Evolutionary conservation across 2,329 filamentous ascomycete genomes (phyloP), one percentile per base, ranked within the genome.

Genomic region (Clarireedia homoeocarpa): DNA sequence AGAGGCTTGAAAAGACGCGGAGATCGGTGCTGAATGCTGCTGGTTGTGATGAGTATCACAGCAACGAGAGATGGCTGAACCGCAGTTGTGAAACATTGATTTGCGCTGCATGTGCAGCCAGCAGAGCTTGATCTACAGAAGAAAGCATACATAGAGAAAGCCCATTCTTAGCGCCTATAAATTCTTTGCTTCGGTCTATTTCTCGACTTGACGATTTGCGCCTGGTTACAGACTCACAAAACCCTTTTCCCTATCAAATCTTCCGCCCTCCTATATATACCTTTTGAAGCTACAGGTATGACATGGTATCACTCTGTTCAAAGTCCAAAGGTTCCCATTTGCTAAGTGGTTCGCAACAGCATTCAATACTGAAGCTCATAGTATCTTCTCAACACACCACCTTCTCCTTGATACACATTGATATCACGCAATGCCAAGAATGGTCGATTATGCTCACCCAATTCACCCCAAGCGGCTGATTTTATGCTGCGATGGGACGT

Each of bases 401-500:
- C 34, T 42, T 50, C 36, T 42, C 24, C 42, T 24, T 14, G 23
- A 34, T 34, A 34, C 4, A 46, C 46, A 7, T 39, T 26, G n/a
- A 40, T 6, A 44, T 24, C 26, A 30, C 20, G 26, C 26, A 36
- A 50, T 17, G 34, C 24, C 30, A 36, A 49, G 36, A 5, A 55
- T 55, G 52, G 52, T 27, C 12, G 52, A 55, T 17, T 14, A 17
- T 23, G 26, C 10, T 10, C 39, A 42, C 15, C 39, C 39, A 2
- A 7, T 23, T 44, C 46, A 36, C 9, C 48, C 39, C 7, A 67
- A 67, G 50, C 62, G 66, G n/a, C 54, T 69, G 2, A 61, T 69
- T 26, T 56, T 68, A 17, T 67, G 66, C 47, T 67, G 65, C 51
- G 66, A 69, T 60, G 66, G 66, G 15, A 68, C 67, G 7, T 67